Evolutionary conservation across 2,329 filamentous ascomycete species (phyloP).

Genomic region (Claviceps spartinae): DNA sequence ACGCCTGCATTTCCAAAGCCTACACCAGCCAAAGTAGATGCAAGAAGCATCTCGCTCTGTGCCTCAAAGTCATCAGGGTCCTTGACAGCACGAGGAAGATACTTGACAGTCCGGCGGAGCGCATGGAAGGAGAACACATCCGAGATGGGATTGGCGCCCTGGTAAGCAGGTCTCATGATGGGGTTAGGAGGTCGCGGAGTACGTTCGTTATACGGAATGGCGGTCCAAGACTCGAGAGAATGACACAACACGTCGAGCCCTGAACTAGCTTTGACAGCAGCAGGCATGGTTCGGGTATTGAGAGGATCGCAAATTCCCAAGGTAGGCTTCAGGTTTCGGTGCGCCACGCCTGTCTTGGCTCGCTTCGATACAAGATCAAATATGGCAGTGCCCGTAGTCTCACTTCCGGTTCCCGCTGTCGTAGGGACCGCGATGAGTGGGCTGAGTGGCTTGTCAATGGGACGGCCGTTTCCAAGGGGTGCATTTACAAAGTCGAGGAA

Average conservation of each 20-base stretch:
- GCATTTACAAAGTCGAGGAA: conserved; percentile 98
- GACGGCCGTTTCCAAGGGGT: conserved; percentile 74
- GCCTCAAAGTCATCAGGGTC: conserved; percentile 88
- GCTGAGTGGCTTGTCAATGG: conserved; percentile 55
- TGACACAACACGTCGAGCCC: conserved; percentile 94
- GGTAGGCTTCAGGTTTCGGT: conserved; percentile 89
- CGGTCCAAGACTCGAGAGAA: conserved; percentile 91
- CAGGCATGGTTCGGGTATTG: conserved; percentile 92
- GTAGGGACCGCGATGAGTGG: conserved; percentile 76
- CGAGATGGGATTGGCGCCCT: conserved; percentile 93
- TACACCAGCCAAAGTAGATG: conserved; percentile 84
- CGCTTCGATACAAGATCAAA: conserved; percentile 85
- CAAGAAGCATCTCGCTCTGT: conserved; percentile 89
- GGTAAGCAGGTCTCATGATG: conserved; percentile 82
- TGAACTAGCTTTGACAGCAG: conserved; percentile 80
- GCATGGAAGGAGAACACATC: conserved; percentile 93
- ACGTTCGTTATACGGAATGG: conserved; percentile 84
- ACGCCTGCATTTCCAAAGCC: conserved; percentile 97
- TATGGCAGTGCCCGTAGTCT: conserved; percentile 95
- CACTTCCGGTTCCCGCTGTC: conserved; percentile 74
- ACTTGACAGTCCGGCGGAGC: conserved; percentile 73
- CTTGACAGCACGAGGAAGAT: conserved; percentile 73
- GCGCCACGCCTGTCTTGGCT: conserved; percentile 91
- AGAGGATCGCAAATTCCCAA: conserved; percentile 75
- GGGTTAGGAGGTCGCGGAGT: conserved; percentile 77